phyloP scores from a whole-genome alignment of 768 basidiomycete genomes.

The Paxillus ammoniavirescens region DNA sequence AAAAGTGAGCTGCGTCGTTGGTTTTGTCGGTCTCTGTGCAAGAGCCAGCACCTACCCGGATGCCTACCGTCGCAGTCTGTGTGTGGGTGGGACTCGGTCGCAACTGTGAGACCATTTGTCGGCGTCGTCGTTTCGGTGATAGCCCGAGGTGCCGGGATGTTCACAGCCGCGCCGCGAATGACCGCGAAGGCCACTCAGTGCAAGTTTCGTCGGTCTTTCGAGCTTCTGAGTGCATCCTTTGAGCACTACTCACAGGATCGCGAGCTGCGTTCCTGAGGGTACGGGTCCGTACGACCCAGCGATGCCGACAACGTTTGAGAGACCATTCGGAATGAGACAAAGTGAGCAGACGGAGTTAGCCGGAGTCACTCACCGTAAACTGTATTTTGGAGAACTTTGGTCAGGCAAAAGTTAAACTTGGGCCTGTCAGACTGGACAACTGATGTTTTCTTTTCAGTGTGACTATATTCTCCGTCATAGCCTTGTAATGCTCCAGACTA shows the following conservation, averaged over 20 bases:
- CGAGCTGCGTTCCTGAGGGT: constrained; percentile 38
- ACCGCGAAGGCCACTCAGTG: constrained; percentile 60
- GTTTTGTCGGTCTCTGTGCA: constrained; percentile 94
- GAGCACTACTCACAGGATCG: constrained; percentile 29
- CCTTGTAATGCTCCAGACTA: constrained; percentile 9
- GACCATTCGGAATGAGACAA: constrained; percentile 40
- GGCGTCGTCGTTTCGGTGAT: constrained; percentile 90
- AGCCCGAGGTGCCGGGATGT: constrained; percentile 63
- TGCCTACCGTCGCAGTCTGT: constrained; percentile 97
- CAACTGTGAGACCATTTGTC: constrained; percentile 92
- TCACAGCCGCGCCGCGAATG: constrained; percentile 74
- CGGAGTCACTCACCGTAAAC: not conserved
- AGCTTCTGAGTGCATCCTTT: not conserved
- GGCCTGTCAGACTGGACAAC: too few species aligned
- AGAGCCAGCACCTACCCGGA: constrained; percentile 98
- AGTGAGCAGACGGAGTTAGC: not conserved
- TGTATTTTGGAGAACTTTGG: too few species aligned
- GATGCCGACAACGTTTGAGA: constrained; percentile 44
- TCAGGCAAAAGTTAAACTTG: too few species aligned
- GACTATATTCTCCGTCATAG: too few species aligned
- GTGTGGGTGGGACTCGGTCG: constrained; percentile 88
- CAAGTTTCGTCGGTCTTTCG: constrained; percentile 1
- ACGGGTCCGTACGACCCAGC: constrained; percentile 38
- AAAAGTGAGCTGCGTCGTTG: constrained; percentile 96
- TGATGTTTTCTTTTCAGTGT: too few species aligned